These are phyloP conservation scores for Chytriomyces hyalinus DNA, from an alignment of 192 early-diverging fungal genomes.

Conservation along the genomic window DNA sequence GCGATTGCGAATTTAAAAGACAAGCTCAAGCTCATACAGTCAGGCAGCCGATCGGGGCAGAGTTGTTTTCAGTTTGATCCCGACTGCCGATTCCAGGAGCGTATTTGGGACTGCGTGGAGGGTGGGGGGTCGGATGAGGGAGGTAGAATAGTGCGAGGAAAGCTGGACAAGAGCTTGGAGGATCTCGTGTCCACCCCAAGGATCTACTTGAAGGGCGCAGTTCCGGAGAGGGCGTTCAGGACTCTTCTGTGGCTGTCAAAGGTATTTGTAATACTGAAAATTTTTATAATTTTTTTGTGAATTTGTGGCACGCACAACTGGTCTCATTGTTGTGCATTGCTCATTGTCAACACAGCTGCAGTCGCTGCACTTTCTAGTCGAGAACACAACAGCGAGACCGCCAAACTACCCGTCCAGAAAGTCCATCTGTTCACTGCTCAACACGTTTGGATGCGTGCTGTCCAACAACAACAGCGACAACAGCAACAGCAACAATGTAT, in stretches of 20 bases:
- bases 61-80: constrained; percentile 25
- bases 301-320: not conserved
- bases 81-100: constrained; percentile 3
- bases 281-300: not conserved
- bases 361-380: constrained; percentile 13
- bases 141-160: not conserved
- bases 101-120: not conserved
- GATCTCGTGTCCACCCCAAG: not conserved
- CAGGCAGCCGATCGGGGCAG: not conserved
- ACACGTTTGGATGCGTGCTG: constrained; percentile 2
- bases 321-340: not conserved
- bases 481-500: not conserved
- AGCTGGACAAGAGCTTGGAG: not conserved
- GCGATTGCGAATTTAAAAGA: not conserved
- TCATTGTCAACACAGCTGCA: not conserved
- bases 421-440: not conserved
- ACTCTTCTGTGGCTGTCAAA: constrained; percentile 11
- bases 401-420: constrained; percentile 3
- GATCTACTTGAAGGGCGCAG: constrained; percentile 14
- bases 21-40: not conserved
- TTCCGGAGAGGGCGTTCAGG: constrained; percentile 21
- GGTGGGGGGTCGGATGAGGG: not conserved
- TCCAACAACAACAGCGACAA: not conserved
- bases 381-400: not conserved
- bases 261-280: not conserved